phyloP scores from a whole-genome alignment of 352 stramenopile species.

The Globisporangium cylindrosporum region DNA sequence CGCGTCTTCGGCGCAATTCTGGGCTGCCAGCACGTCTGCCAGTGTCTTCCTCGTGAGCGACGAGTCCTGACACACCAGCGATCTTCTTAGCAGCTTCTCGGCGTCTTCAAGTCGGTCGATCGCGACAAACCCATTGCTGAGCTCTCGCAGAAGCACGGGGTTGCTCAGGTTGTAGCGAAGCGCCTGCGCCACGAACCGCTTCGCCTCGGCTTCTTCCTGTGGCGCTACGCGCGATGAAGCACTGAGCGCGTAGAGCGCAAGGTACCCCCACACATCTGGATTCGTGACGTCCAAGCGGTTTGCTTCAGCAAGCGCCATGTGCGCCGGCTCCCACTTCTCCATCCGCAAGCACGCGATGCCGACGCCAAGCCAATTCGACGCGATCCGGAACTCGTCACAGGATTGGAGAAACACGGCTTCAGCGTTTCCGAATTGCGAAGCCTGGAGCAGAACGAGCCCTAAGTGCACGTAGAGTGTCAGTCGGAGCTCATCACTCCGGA shows the following conservation, averaged over 20 bases:
- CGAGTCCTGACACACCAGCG: constrained; percentile 66
- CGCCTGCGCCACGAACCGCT: constrained; percentile 56
- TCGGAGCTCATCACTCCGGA: constrained; percentile 32
- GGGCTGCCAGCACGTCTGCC: constrained; percentile 69
- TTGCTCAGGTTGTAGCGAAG: constrained; percentile 62
- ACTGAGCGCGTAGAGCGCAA: constrained; percentile 55
- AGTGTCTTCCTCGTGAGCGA: constrained; percentile 75
- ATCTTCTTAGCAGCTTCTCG: constrained; percentile 61
- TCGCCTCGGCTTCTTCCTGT: constrained; percentile 42
- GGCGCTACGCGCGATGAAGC: constrained; percentile 18
- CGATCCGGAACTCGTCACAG: constrained; percentile 59
- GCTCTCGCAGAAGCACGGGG: constrained; percentile 59
- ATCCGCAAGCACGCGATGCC: constrained; percentile 67
- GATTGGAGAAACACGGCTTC: constrained; percentile 54
- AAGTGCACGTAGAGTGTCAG: constrained; percentile 55
- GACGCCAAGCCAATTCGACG: constrained; percentile 77
- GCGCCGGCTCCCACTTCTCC: constrained; percentile 53
- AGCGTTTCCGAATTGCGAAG: constrained; percentile 52
- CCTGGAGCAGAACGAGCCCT: constrained; percentile 59
- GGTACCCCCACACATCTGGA: constrained; percentile 75
- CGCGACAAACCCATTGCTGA: constrained; percentile 80
- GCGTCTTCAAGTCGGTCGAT: constrained; percentile 75
- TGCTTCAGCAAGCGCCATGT: constrained; percentile 66
- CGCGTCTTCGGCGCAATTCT: constrained; percentile 78
- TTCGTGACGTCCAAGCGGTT: constrained; percentile 70